Evolutionary conservation across 208 protist genomes (phyloP).

Genomic region (Naegleria lovaniensis): DNA sequence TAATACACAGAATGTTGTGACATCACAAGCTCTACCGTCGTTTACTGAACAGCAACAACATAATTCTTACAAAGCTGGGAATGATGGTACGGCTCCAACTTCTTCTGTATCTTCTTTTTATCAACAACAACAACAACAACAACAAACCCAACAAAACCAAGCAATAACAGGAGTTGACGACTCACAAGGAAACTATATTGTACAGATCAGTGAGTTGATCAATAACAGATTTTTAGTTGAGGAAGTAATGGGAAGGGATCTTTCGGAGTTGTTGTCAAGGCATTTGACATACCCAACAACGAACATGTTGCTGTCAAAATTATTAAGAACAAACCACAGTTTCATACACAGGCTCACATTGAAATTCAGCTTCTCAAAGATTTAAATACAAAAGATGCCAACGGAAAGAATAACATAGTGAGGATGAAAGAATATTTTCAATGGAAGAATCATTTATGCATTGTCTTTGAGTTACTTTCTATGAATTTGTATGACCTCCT

Average conservation of each 20-base stretch:
- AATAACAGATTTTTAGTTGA: constrained; percentile 66
- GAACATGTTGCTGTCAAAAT: constrained; percentile 72
- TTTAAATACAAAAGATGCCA: constrained; percentile 38
- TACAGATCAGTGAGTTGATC: constrained; percentile 62
- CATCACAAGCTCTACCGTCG: background rate
- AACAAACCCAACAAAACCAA: background rate
- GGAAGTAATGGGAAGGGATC: constrained; percentile 67
- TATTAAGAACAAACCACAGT: constrained; percentile 67
- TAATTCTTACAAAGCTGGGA: too few species aligned
- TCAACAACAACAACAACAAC: background rate
- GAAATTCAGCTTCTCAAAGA: constrained; percentile 62
- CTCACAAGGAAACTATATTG: constrained; percentile 65
- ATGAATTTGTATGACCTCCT: constrained; percentile 93
- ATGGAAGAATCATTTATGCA: constrained; percentile 83
- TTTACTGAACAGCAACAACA: background rate
- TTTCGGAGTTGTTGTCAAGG: constrained; percentile 73
- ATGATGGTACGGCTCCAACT: background rate
- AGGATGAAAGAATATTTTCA: constrained; percentile 52
- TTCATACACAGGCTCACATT: constrained; percentile 61
- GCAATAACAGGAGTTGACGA: constrained; percentile 44
- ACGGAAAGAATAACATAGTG: constrained; percentile 2
- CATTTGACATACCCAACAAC: constrained; percentile 62
- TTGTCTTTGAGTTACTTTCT: constrained; percentile 93
- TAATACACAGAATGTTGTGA: too few species aligned
- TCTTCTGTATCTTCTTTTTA: background rate